Evolutionary conservation across 768 basidiomycete species (phyloP).

Genomic region (Psilocybe azurescens): DNA sequence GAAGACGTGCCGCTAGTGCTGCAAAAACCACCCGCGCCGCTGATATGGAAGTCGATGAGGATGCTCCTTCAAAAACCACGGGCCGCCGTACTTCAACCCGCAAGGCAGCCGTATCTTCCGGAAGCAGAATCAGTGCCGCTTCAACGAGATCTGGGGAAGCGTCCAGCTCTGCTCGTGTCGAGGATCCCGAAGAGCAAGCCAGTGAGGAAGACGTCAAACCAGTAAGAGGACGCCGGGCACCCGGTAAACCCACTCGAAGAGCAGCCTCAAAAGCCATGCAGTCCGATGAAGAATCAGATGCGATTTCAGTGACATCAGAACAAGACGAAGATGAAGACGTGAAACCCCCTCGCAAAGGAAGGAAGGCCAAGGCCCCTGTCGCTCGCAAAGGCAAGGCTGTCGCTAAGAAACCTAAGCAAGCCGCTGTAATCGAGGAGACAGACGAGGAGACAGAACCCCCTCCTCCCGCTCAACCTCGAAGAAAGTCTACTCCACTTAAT

Average conservation of each 20-base stretch:
- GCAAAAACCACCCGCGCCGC: conserved; percentile 13
- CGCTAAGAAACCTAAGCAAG: conserved; percentile 25
- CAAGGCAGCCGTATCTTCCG: conserved; percentile 19
- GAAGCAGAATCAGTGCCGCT: conserved; percentile 20
- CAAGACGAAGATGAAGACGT: conserved; percentile 31
- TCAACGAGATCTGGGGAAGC: conserved; percentile 20
- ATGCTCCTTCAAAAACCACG: conserved; percentile 22
- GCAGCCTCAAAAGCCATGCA: conserved; percentile 24
- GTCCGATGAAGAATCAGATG: conserved; percentile 30
- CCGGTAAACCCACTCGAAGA: conserved; percentile 15
- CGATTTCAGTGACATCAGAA: conserved; percentile 23
- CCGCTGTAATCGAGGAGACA: conserved; percentile 32
- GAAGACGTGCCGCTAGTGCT: conserved; percentile 22
- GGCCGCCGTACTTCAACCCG: conserved; percentile 24
- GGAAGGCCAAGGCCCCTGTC: conserved; percentile 31
- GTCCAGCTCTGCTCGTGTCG: conserved; percentile 20
- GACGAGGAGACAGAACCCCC: conserved; percentile 35
- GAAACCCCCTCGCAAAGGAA: conserved; percentile 34
- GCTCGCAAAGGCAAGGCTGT: conserved; percentile 29
- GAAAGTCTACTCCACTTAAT: conserved; percentile 14
- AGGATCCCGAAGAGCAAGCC: conserved; percentile 20
- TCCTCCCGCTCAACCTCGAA: conserved; percentile 28
- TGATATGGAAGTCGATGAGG: conserved; percentile 30
- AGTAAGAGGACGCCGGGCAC: conserved; percentile 19
- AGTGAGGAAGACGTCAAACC: conserved; percentile 28